Conservation (phyloP, 2,329 filamentous ascomycete genomes). For the Stachybotrys echinatus region DNA sequence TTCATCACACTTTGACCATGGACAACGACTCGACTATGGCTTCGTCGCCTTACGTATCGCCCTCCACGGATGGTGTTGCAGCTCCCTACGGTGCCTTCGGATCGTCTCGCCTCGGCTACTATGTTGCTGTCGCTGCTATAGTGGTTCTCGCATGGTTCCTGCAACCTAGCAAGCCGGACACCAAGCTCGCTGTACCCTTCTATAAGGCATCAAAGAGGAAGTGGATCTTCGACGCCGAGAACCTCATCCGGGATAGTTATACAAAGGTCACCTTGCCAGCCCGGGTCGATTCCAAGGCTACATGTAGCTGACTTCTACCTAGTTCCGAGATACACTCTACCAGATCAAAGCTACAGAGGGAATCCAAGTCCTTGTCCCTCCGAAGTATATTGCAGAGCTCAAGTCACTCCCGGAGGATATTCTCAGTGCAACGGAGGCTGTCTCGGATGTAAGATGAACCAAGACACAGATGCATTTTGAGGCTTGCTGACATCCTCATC, state of each 20-base stretch:
- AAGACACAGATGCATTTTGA: neutral
- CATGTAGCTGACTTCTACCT: conserved; percentile 11
- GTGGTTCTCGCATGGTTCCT: conserved; percentile 33
- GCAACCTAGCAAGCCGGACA: conserved; percentile 22
- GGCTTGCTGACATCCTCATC: conserved; percentile 4
- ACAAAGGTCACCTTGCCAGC: conserved; percentile 28
- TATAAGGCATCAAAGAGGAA: conserved; percentile 43
- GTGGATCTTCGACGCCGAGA: conserved; percentile 47
- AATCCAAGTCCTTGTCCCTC: conserved; percentile 40
- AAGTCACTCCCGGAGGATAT: conserved; percentile 43
- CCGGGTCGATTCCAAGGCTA: too few relatives aligned
- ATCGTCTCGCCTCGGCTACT: conserved; percentile 31
- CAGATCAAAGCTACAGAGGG: conserved; percentile 48
- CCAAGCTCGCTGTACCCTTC: conserved; percentile 33
- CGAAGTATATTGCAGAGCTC: conserved; percentile 37
- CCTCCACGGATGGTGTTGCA: conserved; percentile 1
- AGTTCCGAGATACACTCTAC: conserved; percentile 45
- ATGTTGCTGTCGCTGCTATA: conserved; percentile 29
- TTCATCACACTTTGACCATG: too few relatives aligned
- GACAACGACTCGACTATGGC: conserved; percentile 1
- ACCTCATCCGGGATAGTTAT: conserved; percentile 42
- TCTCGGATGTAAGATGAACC: conserved; percentile 33
- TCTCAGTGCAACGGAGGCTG: conserved; percentile 41
- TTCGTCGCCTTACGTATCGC: neutral
- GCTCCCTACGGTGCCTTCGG: conserved; percentile 17